Percentiles rank a stretch among this genome's conserved stretches.
phyloP scores from a whole-genome alignment of 2,329 filamentous ascomycete species.

The Ophiostoma angusticollis region DNA sequence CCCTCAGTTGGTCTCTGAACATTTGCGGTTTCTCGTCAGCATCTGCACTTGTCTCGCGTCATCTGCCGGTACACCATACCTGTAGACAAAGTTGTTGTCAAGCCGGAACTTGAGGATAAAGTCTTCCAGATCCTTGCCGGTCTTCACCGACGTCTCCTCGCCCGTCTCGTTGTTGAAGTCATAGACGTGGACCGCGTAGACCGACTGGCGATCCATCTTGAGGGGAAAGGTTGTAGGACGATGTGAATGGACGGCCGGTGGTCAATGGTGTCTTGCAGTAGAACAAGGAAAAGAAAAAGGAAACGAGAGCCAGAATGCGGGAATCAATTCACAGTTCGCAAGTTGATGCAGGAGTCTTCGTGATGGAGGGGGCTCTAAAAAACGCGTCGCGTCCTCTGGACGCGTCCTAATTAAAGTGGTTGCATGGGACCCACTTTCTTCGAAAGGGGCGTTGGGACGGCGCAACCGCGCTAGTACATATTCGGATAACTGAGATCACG shows the following conservation, averaged over 20 bases:
- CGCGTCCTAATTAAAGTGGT: slow-evolving; percentile 16
- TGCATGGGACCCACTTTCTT: slow-evolving; percentile 4
- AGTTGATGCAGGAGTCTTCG: too few relatives aligned
- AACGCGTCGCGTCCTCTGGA: slow-evolving; percentile 14
- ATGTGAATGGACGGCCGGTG: not conserved
- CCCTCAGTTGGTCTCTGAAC: slow-evolving; percentile 87
- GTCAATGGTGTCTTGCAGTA: not conserved
- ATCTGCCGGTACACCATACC: slow-evolving; percentile 35
- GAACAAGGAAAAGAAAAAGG: slow-evolving; percentile 1
- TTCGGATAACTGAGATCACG: too few relatives aligned
- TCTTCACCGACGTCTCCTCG: slow-evolving; percentile 56
- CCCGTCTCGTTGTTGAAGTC: slow-evolving; percentile 51
- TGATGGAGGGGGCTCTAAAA: slow-evolving; percentile 7
- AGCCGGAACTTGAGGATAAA: slow-evolving; percentile 92
- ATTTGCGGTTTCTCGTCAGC: slow-evolving; percentile 19
- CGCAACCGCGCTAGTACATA: not conserved
- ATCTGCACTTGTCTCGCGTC: not conserved
- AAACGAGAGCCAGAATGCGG: not conserved
- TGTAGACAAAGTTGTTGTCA: slow-evolving; percentile 90
- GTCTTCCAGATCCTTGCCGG: slow-evolving; percentile 69
- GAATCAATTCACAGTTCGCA: slow-evolving; percentile 4
- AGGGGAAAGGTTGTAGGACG: not conserved
- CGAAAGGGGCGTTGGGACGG: not conserved
- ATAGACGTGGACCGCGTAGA: slow-evolving; percentile 75
- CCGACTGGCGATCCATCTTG: slow-evolving; percentile 74